Evolutionary conservation across 305 asterid genomes (phyloP).

Genomic region (Fraxinus latifolia): DNA sequence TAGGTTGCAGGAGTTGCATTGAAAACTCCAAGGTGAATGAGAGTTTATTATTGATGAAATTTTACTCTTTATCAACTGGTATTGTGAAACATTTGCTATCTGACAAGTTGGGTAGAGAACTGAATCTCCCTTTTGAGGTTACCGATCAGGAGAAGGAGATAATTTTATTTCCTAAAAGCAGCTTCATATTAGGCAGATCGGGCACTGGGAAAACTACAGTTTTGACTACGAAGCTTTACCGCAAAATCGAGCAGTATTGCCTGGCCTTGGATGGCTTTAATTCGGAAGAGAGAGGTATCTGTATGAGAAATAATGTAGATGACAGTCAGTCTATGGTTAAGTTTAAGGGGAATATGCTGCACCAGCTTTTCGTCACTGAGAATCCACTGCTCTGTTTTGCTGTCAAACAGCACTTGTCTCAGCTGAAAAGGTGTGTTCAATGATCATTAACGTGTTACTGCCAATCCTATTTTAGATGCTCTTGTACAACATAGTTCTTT

Average conservation of each 20-base stretch:
- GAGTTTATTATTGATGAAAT: constrained; percentile 60
- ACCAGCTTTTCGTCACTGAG: constrained; percentile 67
- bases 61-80: constrained; percentile 51
- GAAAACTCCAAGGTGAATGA: constrained; percentile 67
- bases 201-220: constrained; percentile 76
- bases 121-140: constrained; percentile 68
- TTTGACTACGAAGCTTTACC: constrained; percentile 59
- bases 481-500: background rate
- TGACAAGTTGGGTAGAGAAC: constrained; percentile 39
- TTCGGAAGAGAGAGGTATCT: constrained; percentile 1
- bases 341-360: constrained; percentile 26
- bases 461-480: background rate
- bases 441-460: background rate
- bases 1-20: constrained; percentile 36
- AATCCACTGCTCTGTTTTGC: constrained; percentile 71
- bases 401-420: constrained; percentile 59
- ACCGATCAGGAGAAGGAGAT: constrained; percentile 59
- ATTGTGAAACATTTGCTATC: constrained; percentile 56
- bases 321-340: constrained; percentile 4
- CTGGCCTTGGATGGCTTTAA: constrained; percentile 36
- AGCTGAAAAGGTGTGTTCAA: constrained; percentile 48
- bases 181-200: constrained; percentile 76
- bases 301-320: background rate
- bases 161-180: constrained; percentile 44
- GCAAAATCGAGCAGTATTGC: constrained; percentile 44